Percentiles rank a stretch among this genome's conserved stretches.
Conservation (phyloP, 2,329 filamentous ascomycete species). For the Raffaelea ambrosiae region DNA sequence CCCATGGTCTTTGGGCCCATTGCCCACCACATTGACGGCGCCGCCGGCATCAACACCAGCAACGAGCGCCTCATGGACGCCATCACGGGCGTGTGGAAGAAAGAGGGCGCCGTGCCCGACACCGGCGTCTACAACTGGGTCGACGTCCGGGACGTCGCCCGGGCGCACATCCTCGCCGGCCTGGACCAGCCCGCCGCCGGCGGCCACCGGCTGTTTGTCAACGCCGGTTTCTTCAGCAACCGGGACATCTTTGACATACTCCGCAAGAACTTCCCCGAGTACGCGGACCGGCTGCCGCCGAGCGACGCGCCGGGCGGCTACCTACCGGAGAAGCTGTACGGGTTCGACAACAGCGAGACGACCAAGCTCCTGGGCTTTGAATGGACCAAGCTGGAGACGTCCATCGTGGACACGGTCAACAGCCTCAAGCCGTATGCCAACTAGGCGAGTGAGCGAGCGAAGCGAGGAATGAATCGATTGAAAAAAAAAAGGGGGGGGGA, state of each 20-base stretch:
- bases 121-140: conserved; percentile 38
- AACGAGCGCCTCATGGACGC: conserved; percentile 28
- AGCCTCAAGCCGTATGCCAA: conserved; percentile 38
- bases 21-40: conserved; percentile 34
- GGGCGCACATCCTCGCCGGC: conserved; percentile 40
- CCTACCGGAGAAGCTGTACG: conserved; percentile 34
- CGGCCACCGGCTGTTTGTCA: conserved; percentile 43
- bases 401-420: conserved; percentile 54
- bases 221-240: conserved; percentile 38
- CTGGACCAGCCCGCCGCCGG: conserved; percentile 38
- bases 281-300: conserved; percentile 36
- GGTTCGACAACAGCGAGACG: conserved; percentile 50
- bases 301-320: conserved; percentile 35
- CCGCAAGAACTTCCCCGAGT: conserved; percentile 40
- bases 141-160: conserved; percentile 48
- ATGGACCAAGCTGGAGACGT: conserved; percentile 54
- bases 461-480: neutral
- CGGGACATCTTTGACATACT: conserved; percentile 33
- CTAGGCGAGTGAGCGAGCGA: neutral
- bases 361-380: conserved; percentile 53
- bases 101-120: conserved; percentile 25
- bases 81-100: conserved; percentile 41
- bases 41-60: conserved; percentile 29
- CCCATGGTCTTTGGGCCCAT: conserved; percentile 47
- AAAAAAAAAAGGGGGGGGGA: neutral